These are phyloP conservation scores for Pseudogymnoascus sp. DNA, from an alignment of 2,329 filamentous ascomycete genomes.

Conservation along the genomic window DNA sequence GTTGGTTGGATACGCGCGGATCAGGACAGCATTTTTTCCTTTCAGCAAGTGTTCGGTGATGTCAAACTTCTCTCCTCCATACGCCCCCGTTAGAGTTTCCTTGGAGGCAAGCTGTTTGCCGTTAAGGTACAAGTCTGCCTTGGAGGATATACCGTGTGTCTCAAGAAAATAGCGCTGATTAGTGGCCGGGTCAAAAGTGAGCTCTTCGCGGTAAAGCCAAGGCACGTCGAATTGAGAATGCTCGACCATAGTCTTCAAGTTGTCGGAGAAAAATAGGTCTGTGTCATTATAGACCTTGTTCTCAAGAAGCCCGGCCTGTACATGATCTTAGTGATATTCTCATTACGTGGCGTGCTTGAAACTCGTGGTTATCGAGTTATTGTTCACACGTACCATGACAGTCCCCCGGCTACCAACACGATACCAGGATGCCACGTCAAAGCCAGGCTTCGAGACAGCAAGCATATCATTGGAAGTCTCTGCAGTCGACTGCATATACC, in stretches of 20 bases:
- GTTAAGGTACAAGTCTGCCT: constrained; percentile 54
- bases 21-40: constrained; percentile 43
- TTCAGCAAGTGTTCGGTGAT: constrained; percentile 37
- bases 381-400: constrained; percentile 7
- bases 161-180: constrained; percentile 44
- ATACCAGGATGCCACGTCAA: constrained; percentile 35
- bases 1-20: constrained; percentile 50
- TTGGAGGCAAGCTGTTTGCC: constrained; percentile 44
- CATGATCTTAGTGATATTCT: neutral
- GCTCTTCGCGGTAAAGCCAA: constrained; percentile 53
- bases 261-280: constrained; percentile 49
- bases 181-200: constrained; percentile 31
- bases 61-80: constrained; percentile 49
- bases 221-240: constrained; percentile 42
- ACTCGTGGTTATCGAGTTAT: neutral
- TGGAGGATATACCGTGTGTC: constrained; percentile 53
- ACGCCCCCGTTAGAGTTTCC: constrained; percentile 46
- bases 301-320: constrained; percentile 35
- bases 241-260: constrained; percentile 37
- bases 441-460: constrained; percentile 35
- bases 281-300: constrained; percentile 45
- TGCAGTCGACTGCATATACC: constrained; percentile 43
- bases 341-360: neutral
- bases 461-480: constrained; percentile 31
- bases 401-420: constrained; percentile 11